Conservation (phyloP, 2,329 filamentous ascomycete genomes). For the Talaromyces rugulosus region DNA sequence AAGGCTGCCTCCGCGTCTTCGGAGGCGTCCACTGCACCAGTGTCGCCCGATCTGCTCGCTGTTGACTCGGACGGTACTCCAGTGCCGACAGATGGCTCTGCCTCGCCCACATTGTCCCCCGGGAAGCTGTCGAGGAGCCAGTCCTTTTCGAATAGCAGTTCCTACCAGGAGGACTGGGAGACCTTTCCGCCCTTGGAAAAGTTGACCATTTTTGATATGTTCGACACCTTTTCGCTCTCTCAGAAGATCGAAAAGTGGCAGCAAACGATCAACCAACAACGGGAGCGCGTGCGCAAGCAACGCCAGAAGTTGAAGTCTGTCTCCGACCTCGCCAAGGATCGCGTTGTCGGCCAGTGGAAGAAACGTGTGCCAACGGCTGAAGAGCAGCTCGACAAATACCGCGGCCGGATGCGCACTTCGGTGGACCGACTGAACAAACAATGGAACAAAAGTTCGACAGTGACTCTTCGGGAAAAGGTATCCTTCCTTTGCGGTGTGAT, state of each 20-base stretch:
- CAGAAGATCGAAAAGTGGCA: conserved; percentile 90
- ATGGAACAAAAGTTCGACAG: conserved; percentile 86
- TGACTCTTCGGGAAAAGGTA: conserved; percentile 87
- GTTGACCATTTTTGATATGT: conserved; percentile 83
- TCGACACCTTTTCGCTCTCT: conserved; percentile 87
- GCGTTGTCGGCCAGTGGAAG: conserved; percentile 90
- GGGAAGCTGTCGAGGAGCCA: conserved; percentile 63
- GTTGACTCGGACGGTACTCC: conserved; percentile 25
- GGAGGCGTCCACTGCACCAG: conserved; percentile 21
- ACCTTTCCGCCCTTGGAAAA: conserved; percentile 82
- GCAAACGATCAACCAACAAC: conserved; percentile 74
- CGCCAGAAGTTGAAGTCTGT: conserved; percentile 73
- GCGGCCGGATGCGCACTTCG: conserved; percentile 76
- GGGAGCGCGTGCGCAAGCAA: conserved; percentile 77
- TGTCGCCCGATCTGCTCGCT: conserved; percentile 20
- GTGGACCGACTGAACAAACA: conserved; percentile 81
- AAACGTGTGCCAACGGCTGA: conserved; percentile 80
- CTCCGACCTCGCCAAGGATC: conserved; percentile 74
- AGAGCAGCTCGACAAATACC: conserved; percentile 88
- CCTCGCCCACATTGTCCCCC: conserved; percentile 26
- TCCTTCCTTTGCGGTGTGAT: conserved; percentile 94
- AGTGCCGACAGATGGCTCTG: conserved; percentile 23
- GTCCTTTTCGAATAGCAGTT: conserved; percentile 79
- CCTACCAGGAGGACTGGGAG: conserved; percentile 87
- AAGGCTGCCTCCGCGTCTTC: conserved; percentile 21